Conservation (phyloP, 2,329 filamentous ascomycete genomes). For the Colletotrichum abscissum region DNA sequence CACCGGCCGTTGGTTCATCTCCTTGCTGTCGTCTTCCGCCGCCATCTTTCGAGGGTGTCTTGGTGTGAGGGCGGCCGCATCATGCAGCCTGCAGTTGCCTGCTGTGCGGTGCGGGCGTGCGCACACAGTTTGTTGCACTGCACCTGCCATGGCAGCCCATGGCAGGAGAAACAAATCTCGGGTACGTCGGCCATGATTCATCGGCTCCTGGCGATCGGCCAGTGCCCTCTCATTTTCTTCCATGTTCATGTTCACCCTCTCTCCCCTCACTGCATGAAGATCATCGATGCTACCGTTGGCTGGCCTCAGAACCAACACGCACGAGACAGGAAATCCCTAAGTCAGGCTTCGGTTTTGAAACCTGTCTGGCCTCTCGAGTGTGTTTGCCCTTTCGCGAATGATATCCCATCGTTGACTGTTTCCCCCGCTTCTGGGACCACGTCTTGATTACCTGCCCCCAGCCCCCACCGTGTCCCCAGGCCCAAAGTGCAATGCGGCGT, state of each 20-base stretch:
- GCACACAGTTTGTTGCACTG: constrained; percentile 29
- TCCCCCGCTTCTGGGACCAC: constrained; percentile 23
- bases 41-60: neutral
- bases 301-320: neutral
- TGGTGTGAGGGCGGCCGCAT: constrained; percentile 6
- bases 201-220: neutral
- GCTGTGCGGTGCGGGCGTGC: constrained; percentile 18
- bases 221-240: neutral
- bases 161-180: constrained; percentile 1
- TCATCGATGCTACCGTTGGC: neutral
- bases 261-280: no score
- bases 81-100: constrained; percentile 28
- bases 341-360: neutral
- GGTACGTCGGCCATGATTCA: neutral
- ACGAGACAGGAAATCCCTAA: neutral
- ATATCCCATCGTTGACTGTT: neutral
- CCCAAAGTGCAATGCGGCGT: constrained; percentile 5
- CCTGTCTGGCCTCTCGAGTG: neutral
- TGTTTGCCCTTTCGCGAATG: constrained; percentile 17
- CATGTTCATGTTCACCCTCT: neutral
- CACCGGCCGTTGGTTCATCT: neutral
- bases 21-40: neutral
- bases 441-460: constrained; percentile 10
- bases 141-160: constrained; percentile 19
- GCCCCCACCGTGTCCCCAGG: neutral